Evolutionary conservation across 192 early-diverging fungal species (phyloP).

Genomic region (Helicostylum pulchrum): DNA sequence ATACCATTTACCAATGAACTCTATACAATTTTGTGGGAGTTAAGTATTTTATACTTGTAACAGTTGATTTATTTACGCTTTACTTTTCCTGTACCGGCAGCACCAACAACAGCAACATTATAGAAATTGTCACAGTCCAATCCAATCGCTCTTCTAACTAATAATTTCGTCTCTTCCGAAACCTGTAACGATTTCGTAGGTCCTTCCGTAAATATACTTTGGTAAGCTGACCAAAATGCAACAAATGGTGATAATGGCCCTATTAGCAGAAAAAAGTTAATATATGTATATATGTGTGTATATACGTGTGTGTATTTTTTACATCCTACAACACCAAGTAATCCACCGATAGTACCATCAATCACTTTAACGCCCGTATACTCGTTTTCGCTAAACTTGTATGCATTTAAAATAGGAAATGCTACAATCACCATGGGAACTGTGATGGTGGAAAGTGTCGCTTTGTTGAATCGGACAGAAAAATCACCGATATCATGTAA

Average conservation of each 20-base stretch:
- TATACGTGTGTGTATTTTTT: constrained; percentile 13
- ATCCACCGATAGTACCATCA: constrained; percentile 33
- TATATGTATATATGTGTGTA: not conserved
- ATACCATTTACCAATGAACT: constrained; percentile 39
- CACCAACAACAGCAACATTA: constrained; percentile 38
- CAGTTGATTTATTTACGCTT: too few species aligned
- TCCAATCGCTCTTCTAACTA: constrained; percentile 25
- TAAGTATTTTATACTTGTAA: too few species aligned
- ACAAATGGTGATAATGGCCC: constrained; percentile 35
- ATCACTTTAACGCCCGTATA: constrained; percentile 32
- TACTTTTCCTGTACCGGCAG: constrained; percentile 38
- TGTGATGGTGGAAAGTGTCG: constrained; percentile 28
- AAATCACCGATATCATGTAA: constrained; percentile 31
- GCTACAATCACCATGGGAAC: constrained; percentile 38
- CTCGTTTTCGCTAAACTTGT: constrained; percentile 31
- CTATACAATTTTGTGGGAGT: constrained; percentile 12
- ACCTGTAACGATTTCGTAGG: constrained; percentile 26
- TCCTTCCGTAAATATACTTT: constrained; percentile 28
- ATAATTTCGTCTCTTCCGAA: constrained; percentile 19
- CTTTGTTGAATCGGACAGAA: constrained; percentile 26
- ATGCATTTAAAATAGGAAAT: constrained; percentile 35
- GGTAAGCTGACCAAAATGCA: constrained; percentile 30
- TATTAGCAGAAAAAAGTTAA: not conserved
- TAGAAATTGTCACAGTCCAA: constrained; percentile 35
- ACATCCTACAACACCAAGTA: constrained; percentile 38